Base-by-base conservation (phyloP, 2,329 filamentous ascomycete genomes). In the Nectriaceae sp. region DNA sequence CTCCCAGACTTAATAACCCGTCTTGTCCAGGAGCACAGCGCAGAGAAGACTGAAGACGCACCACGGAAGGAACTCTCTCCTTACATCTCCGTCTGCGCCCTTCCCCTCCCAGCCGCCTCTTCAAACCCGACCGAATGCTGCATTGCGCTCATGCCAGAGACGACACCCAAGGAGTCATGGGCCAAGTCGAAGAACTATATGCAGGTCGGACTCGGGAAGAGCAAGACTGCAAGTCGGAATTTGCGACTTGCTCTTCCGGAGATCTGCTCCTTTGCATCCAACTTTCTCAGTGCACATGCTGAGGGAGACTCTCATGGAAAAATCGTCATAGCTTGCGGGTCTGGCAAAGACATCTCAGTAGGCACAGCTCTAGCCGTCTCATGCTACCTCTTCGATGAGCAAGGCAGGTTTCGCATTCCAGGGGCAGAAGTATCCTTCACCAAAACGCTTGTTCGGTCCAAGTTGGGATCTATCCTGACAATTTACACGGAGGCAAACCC, bases 401-500 rank as follows among this genome's bases (percentile, higher is more conserved):
- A 82, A 2, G 90, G 89, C 59, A 72, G 60, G 31, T 61, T 65
- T 33, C 63, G 66, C 19, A 36, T 55, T 2, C 55, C 57, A 5
- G 54, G 54, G 5, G 49, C 59, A 6, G 50, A 54, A 4, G 57
- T 60, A 4, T 59, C 56, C 6, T 73, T 93, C 40, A 85, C 84
- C 65, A 97, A 99, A 70, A 75, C 78, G 8, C 76, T 87, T 42
- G 91, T 97, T 64, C 87, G 89, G 59, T 82, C 84, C 58, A 80
- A 86, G 44, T 75, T 97, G 24, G 87, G 88, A n/a, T 88, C 85
- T 75, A 89, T 97, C 59, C 89, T 93, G 68, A 87, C 85, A 4
- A 83, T 82, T 0, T 86, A 87, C 64, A 87, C 91, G 1, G 84
- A 88, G 57, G 88, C 87, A 3, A 96, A 95, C 64, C 92, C 93